Evolutionary conservation across 306 rosid genomes (phyloP).

Genomic region (Castanea sativa): DNA sequence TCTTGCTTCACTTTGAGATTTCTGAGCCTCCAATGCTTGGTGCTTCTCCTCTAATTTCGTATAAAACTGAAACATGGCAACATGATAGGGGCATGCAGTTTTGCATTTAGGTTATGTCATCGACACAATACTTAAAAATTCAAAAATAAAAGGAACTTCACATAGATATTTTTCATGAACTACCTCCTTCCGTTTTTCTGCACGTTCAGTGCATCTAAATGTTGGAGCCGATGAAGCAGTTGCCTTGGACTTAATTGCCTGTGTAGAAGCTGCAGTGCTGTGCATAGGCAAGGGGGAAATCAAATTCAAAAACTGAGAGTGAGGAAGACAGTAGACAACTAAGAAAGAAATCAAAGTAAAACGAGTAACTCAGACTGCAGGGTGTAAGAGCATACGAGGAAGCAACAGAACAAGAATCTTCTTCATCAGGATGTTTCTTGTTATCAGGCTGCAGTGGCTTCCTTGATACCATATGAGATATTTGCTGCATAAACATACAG

Average conservation of each 20-base stretch:
- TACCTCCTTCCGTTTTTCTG: constrained; percentile 95
- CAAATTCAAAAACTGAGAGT: constrained; percentile 18
- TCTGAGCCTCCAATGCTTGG: constrained; percentile 88
- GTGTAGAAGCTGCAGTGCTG: constrained; percentile 53
- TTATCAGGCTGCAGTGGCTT: constrained; percentile 76
- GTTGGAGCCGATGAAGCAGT: constrained; percentile 75
- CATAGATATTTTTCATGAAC: constrained; percentile 3
- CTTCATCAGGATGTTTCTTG: constrained; percentile 91
- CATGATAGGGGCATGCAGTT: constrained; percentile 16
- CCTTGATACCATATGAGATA: constrained; percentile 44
- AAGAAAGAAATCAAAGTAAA: constrained; percentile 11
- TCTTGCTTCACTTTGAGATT: constrained; percentile 80
- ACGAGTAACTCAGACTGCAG: constrained; percentile 12
- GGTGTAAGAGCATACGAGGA: constrained; percentile 70
- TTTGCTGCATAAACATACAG: constrained; percentile 55
- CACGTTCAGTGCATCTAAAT: constrained; percentile 75
- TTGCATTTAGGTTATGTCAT: not conserved
- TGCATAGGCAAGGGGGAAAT: constrained; percentile 44
- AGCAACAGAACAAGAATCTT: constrained; percentile 78
- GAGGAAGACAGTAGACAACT: constrained; percentile 6
- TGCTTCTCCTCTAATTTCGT: constrained; percentile 86
- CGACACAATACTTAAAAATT: constrained; percentile 11
- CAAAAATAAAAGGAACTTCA: constrained; percentile 17
- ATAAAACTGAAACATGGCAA: constrained; percentile 50
- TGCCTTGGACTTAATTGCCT: constrained; percentile 46